Conservation (phyloP, 768 basidiomycete species). For the Sporobolomyces roseus region DNA sequence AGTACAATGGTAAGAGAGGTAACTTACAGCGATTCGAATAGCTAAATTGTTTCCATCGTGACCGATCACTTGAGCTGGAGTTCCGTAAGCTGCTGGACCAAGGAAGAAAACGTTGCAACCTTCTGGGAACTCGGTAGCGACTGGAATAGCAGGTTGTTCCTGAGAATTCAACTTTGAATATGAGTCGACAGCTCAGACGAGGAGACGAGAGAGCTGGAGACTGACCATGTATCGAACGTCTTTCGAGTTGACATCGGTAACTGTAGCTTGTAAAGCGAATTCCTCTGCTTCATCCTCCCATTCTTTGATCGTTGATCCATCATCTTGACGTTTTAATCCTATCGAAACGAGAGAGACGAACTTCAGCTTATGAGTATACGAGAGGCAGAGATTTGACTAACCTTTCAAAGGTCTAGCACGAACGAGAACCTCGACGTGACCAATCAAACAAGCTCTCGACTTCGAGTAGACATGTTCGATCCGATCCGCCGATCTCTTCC, state of each 20-base stretch:
- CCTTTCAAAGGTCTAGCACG: slow-evolving; percentile 92
- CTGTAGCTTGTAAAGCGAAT: slow-evolving; percentile 79
- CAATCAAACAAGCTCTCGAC: slow-evolving; percentile 77
- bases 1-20: background rate
- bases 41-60: slow-evolving; percentile 69
- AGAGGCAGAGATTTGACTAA: slow-evolving; percentile 46
- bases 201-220: background rate
- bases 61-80: slow-evolving; percentile 78
- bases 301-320: slow-evolving; percentile 89
- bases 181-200: background rate
- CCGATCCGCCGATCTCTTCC: slow-evolving; percentile 75
- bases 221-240: slow-evolving; percentile 62
- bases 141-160: slow-evolving; percentile 73
- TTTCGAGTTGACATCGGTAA: slow-evolving; percentile 74
- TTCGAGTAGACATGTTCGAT: slow-evolving; percentile 85
- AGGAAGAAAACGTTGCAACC: slow-evolving; percentile 93
- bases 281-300: slow-evolving; percentile 88
- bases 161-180: slow-evolving; percentile 52
- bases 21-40: slow-evolving; percentile 78
- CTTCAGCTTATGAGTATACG: too few relatives aligned
- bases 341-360: background rate
- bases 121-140: slow-evolving; percentile 83
- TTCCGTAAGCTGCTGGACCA: slow-evolving; percentile 90
- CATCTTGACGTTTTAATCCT: slow-evolving; percentile 86
- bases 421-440: slow-evolving; percentile 70